A percentile compares a stretch with the other conserved stretches of the same genome.
phyloP scores from a whole-genome alignment of 495 filamentous ascomycete genomes.

The Daldinia grandis region DNA sequence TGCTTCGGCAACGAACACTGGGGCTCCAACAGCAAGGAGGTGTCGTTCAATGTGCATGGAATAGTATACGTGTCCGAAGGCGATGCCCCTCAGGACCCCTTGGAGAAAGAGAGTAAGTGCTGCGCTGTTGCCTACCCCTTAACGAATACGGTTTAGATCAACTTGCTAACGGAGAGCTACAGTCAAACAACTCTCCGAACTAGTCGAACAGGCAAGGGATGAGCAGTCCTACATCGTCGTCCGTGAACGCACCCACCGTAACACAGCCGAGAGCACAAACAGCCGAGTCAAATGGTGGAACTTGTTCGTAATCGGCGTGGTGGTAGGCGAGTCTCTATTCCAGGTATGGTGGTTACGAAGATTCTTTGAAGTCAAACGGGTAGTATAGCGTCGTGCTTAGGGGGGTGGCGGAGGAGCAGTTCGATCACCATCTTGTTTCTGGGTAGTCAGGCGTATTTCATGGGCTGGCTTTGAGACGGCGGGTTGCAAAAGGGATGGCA shows the following conservation, averaged over 20 bases:
- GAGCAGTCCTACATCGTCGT: slow-evolving; percentile 98
- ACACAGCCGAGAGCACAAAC: slow-evolving; percentile 99
- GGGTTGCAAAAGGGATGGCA: slow-evolving; percentile 19
- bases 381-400: slow-evolving; percentile 36
- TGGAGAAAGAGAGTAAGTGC: slow-evolving; percentile 82
- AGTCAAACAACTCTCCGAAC: slow-evolving; percentile 87
- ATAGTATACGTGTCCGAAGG: slow-evolving; percentile 95
- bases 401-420: not conserved
- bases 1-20: slow-evolving; percentile 99
- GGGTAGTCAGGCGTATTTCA: slow-evolving; percentile 39
- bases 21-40: slow-evolving; percentile 90
- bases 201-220: slow-evolving; percentile 91
- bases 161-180: slow-evolving; percentile 19
- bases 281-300: slow-evolving; percentile 99
- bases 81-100: slow-evolving; percentile 83
- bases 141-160: not conserved
- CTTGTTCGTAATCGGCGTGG: slow-evolving; percentile 89
- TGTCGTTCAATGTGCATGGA: slow-evolving; percentile 98
- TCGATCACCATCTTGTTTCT: slow-evolving; percentile 33
- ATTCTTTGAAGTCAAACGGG: slow-evolving; percentile 87
- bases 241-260: slow-evolving; percentile 92
- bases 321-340: slow-evolving; percentile 92
- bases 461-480: slow-evolving; percentile 30
- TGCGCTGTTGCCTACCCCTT: not conserved
- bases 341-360: slow-evolving; percentile 99